phyloP scores from a whole-genome alignment of 495 filamentous ascomycete species.

The Trichocladium uniseriatum region DNA sequence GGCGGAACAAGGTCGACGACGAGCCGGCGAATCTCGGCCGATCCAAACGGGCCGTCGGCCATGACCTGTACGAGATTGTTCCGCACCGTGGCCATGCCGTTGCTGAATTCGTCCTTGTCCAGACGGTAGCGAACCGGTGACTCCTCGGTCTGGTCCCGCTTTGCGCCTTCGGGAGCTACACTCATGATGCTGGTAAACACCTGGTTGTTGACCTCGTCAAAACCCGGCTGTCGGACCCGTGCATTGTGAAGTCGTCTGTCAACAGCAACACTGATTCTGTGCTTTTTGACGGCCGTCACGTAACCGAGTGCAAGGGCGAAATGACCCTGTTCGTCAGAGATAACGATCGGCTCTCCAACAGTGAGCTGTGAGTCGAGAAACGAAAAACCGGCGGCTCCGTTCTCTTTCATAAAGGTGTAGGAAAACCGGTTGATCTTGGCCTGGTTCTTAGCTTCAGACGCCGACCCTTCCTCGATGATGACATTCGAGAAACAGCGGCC shows the following conservation, averaged over 20 bases:
- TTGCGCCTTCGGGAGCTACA: conserved; percentile 49
- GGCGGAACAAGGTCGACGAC: conserved; percentile 68
- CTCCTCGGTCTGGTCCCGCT: conserved; percentile 37
- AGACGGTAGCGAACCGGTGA: conserved; percentile 67
- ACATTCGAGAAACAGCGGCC: conserved; percentile 58
- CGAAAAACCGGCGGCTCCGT: conserved; percentile 50
- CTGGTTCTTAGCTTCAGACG: conserved; percentile 52
- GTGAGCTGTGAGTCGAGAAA: conserved; percentile 88
- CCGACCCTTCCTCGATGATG: conserved; percentile 71
- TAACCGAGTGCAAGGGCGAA: conserved; percentile 91
- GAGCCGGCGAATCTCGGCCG: conserved; percentile 62
- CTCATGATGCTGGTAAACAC: conserved; percentile 89
- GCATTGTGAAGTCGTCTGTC: conserved; percentile 83
- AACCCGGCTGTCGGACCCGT: conserved; percentile 61
- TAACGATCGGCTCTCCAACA: conserved; percentile 81
- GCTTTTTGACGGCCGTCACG: conserved; percentile 63
- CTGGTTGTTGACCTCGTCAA: conserved; percentile 68
- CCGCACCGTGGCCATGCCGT: conserved; percentile 88
- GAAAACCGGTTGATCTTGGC: conserved; percentile 82
- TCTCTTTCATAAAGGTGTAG: conserved; percentile 71
- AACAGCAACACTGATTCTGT: conserved; percentile 73
- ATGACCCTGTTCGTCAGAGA: conserved; percentile 93
- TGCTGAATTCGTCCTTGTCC: conserved; percentile 97
- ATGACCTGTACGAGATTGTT: conserved; percentile 91
- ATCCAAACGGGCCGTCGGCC: conserved; percentile 63